Conservation (phyloP, 805 yeast genomes). For the Torulaspora delbrueckii region DNA sequence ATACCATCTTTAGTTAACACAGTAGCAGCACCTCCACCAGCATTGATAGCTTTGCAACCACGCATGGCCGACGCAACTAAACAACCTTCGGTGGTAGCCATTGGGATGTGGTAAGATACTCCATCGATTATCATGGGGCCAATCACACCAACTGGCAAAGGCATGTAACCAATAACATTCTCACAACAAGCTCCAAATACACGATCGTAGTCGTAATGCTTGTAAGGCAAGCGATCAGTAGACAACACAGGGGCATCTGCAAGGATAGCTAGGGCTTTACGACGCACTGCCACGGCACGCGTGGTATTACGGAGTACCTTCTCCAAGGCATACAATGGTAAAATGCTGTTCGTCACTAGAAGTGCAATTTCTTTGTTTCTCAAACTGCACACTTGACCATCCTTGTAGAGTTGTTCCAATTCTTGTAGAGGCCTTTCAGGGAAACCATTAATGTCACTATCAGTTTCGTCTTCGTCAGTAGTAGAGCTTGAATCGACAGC, state of each 20-base stretch:
- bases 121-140: slow-evolving; percentile 95
- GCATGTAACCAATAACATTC: slow-evolving; percentile 94
- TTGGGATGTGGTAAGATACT: slow-evolving; percentile 82
- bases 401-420: slow-evolving; percentile 55
- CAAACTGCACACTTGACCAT: slow-evolving; percentile 64
- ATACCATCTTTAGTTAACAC: slow-evolving; percentile 94
- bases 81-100: slow-evolving; percentile 99
- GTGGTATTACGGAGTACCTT: slow-evolving; percentile 83
- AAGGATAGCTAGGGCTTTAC: slow-evolving; percentile 81
- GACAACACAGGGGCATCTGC: slow-evolving; percentile 79
- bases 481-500: slow-evolving; percentile 12
- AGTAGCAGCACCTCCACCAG: slow-evolving; percentile 94
- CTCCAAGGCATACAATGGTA: slow-evolving; percentile 92
- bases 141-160: slow-evolving; percentile 95
- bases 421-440: slow-evolving; percentile 57
- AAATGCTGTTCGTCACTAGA: slow-evolving; percentile 66
- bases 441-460: slow-evolving; percentile 35
- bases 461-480: slow-evolving; percentile 31
- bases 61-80: slow-evolving; percentile 97
- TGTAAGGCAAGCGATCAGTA: slow-evolving; percentile 68
- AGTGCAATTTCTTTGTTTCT: slow-evolving; percentile 67
- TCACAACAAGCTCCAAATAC: slow-evolving; percentile 99
- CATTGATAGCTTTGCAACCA: slow-evolving; percentile 96
- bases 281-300: slow-evolving; percentile 90
- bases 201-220: slow-evolving; percentile 84